phyloP scores from a whole-genome alignment of 345 rosid species.

The Rhodamnia rubescens region DNA sequence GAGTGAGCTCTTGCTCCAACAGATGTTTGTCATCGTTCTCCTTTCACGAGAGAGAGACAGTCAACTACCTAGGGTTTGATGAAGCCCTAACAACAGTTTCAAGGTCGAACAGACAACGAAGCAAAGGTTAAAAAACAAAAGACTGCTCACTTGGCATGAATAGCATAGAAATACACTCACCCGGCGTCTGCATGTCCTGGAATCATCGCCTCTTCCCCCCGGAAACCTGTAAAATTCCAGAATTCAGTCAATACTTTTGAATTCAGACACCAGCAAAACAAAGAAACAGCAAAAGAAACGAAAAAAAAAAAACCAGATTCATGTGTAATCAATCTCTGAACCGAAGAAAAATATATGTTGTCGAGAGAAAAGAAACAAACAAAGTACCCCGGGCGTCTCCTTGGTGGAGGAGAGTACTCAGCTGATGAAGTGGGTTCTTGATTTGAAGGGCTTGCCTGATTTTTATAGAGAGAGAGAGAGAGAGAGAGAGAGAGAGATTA shows the following conservation, averaged over 20 bases:
- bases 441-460: not conserved
- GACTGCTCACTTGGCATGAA: conserved; percentile 2
- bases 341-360: not conserved
- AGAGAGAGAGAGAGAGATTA: not conserved
- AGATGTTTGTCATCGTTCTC: not conserved
- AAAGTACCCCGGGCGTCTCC: not conserved
- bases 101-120: conserved; percentile 8
- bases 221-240: not conserved
- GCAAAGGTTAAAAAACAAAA: not conserved
- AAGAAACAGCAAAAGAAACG: not conserved
- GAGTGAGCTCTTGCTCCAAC: not conserved
- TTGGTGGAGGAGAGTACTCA: not conserved
- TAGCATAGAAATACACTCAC: not conserved
- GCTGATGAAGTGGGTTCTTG: not conserved
- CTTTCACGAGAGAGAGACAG: not conserved
- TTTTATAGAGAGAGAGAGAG: not conserved
- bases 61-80: not conserved
- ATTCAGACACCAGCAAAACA: not conserved
- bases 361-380: not conserved
- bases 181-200: not conserved
- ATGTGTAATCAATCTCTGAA: not conserved
- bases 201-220: not conserved
- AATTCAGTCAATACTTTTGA: not conserved
- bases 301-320: not conserved
- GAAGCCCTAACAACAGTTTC: not conserved